Evolutionary conservation across 2,329 filamentous ascomycete species (phyloP).

Genomic region (Penicillium glabrum): DNA sequence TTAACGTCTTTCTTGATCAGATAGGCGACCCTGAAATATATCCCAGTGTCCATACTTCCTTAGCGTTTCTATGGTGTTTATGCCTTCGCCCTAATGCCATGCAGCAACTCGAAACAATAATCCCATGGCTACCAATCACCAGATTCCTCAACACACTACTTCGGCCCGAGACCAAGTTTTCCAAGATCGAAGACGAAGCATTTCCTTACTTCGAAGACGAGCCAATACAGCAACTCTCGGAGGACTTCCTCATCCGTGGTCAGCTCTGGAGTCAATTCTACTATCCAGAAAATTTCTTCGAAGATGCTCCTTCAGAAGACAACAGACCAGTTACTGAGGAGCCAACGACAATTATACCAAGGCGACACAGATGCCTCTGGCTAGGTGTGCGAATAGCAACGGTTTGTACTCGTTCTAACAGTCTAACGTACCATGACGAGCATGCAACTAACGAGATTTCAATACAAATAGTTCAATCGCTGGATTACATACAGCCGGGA

Average conservation of each 20-base stretch:
- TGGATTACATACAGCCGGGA: conserved; percentile 41
- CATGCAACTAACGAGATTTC: background rate
- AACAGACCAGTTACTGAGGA: conserved; percentile 55
- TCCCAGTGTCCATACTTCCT: conserved; percentile 55
- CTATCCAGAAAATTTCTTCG: conserved; percentile 54
- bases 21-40: conserved; percentile 53
- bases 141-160: conserved; percentile 56
- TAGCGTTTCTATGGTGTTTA: conserved; percentile 54
- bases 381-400: conserved; percentile 46
- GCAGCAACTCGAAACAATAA: conserved; percentile 41
- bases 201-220: conserved; percentile 47
- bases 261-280: conserved; percentile 52
- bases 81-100: conserved; percentile 37
- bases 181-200: conserved; percentile 34
- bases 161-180: conserved; percentile 36
- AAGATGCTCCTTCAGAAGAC: conserved; percentile 50
- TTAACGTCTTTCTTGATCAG: conserved; percentile 47
- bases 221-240: conserved; percentile 51
- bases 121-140: conserved; percentile 54
- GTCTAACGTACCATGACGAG: background rate
- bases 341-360: conserved; percentile 48
- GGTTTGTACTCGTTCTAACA: conserved; percentile 30
- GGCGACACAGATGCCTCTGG: conserved; percentile 54
- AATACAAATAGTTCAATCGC: conserved; percentile 32
- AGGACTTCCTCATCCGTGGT: conserved; percentile 60